Evolutionary conservation across 352 stramenopile genomes (phyloP), one percentile per base, ranked within the genome.

Genomic region (Phytophthora colocasiae): DNA sequence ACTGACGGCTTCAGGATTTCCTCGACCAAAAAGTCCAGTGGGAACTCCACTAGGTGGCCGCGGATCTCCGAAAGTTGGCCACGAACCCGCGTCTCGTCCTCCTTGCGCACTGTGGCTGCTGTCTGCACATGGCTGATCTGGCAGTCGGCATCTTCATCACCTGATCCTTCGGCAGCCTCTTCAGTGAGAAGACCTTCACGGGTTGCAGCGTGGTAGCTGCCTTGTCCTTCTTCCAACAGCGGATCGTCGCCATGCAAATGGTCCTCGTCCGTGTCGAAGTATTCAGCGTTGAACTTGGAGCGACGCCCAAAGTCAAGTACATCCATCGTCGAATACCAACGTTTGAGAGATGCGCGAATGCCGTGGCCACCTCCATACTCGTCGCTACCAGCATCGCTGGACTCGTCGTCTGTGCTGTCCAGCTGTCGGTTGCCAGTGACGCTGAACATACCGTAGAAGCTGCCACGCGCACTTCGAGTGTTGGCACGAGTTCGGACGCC

Each of bases 91-190:
- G 82, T 85, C 66, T 95, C 85, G 56, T 89, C 77, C 62, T 91
- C 81, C 43, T 92, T 93, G 27, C 80, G 83, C n/a, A 95, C 81
- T 1, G 83, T 92, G 14, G 88, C 88, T 1, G 87, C 87, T 3
- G 88, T 96, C 63, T 96, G 81, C 19, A 96, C 75, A 62, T 94
- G 87, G 22, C 85, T 80, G 48, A 96, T 92, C 67, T 96, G 87
- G 58, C 83, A 91, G 39, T 94, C 85, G 26, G 73, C 83, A 22
- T 85, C 62, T 63, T 91, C 83, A 36, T 63, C 54, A 14, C 40
- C 67, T 2, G 58, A 48, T 43, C 38, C 57, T 22, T 67, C 58
- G 7, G 17, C 50, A 31, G 32, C 61, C 34, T 70, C 66, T 39
- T 85, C 72, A 22, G 70, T 75, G n/a, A 68, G 48, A 45, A 71